These are phyloP conservation scores for Tuber microsphaerosporum DNA, from an alignment of 495 filamentous ascomycete species.

Conservation along the genomic window DNA sequence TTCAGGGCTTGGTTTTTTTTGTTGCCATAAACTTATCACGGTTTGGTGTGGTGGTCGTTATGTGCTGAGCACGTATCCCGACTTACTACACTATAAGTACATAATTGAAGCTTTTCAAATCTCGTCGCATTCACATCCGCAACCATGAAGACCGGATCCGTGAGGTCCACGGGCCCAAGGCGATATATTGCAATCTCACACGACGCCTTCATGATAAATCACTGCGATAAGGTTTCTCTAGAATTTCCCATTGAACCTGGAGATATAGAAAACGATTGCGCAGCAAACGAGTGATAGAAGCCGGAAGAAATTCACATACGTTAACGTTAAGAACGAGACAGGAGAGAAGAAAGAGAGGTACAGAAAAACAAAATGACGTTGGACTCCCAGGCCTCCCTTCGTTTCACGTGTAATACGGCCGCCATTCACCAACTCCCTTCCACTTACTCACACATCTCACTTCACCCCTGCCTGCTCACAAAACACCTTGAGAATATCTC, in stretches of 20 bases:
- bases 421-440: constrained; percentile 14
- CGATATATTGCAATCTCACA: neutral
- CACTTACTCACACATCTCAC: constrained; percentile 36
- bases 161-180: neutral
- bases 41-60: neutral
- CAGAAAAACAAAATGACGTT: constrained; percentile 37
- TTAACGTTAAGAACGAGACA: constrained; percentile 39
- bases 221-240: neutral
- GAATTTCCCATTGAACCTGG: neutral
- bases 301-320: constrained; percentile 34
- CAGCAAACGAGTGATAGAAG: constrained; percentile 25
- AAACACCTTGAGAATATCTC: constrained; percentile 20
- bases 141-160: neutral
- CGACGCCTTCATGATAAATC: neutral
- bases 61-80: neutral
- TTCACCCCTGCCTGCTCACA: constrained; percentile 15
- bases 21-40: neutral
- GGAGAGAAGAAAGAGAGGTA: constrained; percentile 37
- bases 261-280: constrained; percentile 14
- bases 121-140: neutral
- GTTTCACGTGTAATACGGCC: constrained; percentile 38
- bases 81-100: neutral
- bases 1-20: neutral
- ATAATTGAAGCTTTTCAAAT: neutral
- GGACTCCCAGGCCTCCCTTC: constrained; percentile 40